These are phyloP conservation scores for Aspergillus eucalypticola DNA, from an alignment of 2,329 filamentous ascomycete genomes.

Conservation along the genomic window DNA sequence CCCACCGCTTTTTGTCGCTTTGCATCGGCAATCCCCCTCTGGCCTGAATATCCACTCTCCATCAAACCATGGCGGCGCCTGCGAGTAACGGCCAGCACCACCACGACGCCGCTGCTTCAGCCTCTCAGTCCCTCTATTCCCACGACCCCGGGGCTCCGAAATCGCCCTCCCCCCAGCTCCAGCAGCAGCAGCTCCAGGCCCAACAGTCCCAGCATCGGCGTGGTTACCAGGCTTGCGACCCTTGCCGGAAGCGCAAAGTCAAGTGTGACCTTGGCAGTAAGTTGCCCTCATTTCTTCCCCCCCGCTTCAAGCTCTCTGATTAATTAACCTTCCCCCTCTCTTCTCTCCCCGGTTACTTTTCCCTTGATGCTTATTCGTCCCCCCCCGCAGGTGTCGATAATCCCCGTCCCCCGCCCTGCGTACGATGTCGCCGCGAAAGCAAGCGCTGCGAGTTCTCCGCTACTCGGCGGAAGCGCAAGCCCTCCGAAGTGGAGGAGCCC, in stretches of 20 bases:
- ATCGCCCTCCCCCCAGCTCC: slow-evolving; percentile 31
- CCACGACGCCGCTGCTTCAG: not conserved
- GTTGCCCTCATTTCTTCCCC: slow-evolving; percentile 17
- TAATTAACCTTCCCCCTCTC: not conserved
- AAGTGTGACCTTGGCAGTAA: slow-evolving; percentile 52
- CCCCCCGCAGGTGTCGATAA: slow-evolving; percentile 69
- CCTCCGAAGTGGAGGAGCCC: slow-evolving; percentile 50
- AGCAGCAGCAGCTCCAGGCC: not conserved
- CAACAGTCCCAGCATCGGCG: slow-evolving; percentile 43
- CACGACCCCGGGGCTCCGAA: slow-evolving; percentile 24
- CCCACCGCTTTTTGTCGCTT: slow-evolving; percentile 43
- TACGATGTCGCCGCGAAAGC: slow-evolving; percentile 88
- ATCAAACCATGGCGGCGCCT: slow-evolving; percentile 20
- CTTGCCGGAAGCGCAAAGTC: slow-evolving; percentile 52
- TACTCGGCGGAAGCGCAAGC: slow-evolving; percentile 87
- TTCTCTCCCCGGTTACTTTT: slow-evolving; percentile 1
- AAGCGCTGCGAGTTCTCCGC: slow-evolving; percentile 98
- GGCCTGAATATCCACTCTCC: slow-evolving; percentile 16
- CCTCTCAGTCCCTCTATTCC: slow-evolving; percentile 19
- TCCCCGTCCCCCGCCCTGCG: slow-evolving; percentile 89
- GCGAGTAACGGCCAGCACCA: slow-evolving; percentile 17
- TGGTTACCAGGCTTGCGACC: slow-evolving; percentile 52
- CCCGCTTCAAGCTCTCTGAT: not conserved
- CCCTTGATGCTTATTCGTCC: slow-evolving; percentile 17
- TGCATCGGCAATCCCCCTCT: slow-evolving; percentile 35